A percentile compares a stretch with the other conserved stretches of the same genome.
Evolutionary conservation across 345 rosid species (phyloP).

Genomic region (Euphorbia pulcherrima): DNA sequence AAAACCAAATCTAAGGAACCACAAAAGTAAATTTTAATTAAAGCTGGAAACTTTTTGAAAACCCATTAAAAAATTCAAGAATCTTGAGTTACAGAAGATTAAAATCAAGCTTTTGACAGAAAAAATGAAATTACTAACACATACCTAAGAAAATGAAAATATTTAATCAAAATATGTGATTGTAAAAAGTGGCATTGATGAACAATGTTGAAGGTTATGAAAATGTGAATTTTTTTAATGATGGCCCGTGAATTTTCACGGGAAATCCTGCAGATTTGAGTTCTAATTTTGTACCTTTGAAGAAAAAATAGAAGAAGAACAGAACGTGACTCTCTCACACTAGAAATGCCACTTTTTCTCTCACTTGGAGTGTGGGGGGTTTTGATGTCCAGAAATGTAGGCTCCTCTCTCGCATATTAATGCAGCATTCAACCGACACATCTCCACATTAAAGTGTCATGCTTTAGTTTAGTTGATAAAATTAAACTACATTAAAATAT

Average conservation of each 20-base stretch:
- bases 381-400: slow-evolving; percentile 17
- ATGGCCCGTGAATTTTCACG: slow-evolving; percentile 50
- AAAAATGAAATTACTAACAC: not conserved
- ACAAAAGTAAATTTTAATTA: slow-evolving; percentile 19
- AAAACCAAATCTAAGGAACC: slow-evolving; percentile 35
- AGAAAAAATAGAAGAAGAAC: no score
- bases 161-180: not conserved
- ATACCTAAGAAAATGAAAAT: not conserved
- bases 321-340: not conserved
- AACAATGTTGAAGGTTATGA: slow-evolving; percentile 29
- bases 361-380: no score
- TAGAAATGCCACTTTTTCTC: not conserved
- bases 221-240: slow-evolving; percentile 22
- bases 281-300: slow-evolving; percentile 6
- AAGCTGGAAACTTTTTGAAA: slow-evolving; percentile 9
- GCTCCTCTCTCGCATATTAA: slow-evolving; percentile 10
- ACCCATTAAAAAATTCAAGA: slow-evolving; percentile 26
- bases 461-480: no score
- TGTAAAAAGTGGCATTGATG: slow-evolving; percentile 36
- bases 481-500: no score
- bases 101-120: slow-evolving; percentile 11
- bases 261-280: slow-evolving; percentile 25
- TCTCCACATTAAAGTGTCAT: slow-evolving; percentile 22
- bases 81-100: slow-evolving; percentile 14
- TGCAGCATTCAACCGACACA: slow-evolving; percentile 18